phyloP scores from a whole-genome alignment of 1,284 basidiomycete species.

The Inonotus hispidus region DNA sequence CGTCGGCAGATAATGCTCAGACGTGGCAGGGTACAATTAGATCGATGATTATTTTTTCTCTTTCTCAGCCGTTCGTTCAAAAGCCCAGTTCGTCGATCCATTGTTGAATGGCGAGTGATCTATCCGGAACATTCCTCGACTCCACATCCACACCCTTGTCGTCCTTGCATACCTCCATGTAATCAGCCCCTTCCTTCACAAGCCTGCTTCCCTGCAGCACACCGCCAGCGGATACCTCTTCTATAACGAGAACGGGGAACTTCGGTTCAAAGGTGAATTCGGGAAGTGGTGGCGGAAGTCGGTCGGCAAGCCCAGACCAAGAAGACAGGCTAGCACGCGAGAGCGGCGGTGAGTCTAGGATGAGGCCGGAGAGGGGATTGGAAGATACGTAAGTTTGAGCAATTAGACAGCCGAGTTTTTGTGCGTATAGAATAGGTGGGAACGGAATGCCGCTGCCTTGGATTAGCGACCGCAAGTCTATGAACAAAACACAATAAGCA shows the following conservation, averaged over 20 bases:
- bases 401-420: constrained; percentile 45
- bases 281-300: constrained; percentile 36
- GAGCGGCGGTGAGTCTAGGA: constrained; percentile 53
- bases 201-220: constrained; percentile 32
- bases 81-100: constrained; percentile 17
- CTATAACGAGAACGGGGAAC: constrained; percentile 58
- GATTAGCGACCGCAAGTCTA: constrained; percentile 29
- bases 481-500: neutral
- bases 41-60: neutral
- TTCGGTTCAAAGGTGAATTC: constrained; percentile 59
- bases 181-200: constrained; percentile 31
- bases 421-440: constrained; percentile 57
- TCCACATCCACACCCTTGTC: neutral
- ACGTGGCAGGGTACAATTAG: neutral
- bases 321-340: constrained; percentile 31
- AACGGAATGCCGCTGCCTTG: constrained; percentile 48
- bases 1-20: constrained; percentile 2
- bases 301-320: constrained; percentile 5
- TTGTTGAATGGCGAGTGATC: constrained; percentile 2
- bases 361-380: constrained; percentile 53
- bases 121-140: constrained; percentile 1
- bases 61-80: neutral
- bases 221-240: constrained; percentile 29
- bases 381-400: constrained; percentile 65
- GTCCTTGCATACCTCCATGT: constrained; percentile 1